Evolutionary conservation across 2,329 filamentous ascomycete genomes (phyloP), one percentile per base, ranked within the genome.

Genomic region (Drechslerella coelobrocha): DNA sequence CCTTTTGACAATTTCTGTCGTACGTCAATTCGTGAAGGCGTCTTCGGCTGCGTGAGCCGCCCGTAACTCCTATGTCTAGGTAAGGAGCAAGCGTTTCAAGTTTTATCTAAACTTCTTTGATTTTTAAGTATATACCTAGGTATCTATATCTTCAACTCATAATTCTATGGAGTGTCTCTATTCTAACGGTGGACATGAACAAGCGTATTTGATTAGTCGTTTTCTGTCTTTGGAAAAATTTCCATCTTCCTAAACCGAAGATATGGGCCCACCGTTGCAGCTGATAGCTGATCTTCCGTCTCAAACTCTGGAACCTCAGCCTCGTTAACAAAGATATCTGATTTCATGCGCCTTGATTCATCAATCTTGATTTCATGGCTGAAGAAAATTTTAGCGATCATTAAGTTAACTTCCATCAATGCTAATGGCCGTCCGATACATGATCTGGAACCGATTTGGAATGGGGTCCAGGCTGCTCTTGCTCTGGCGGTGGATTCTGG

Each of bases 391-490:
- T 86, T 79, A 26, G 87, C 87, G 60, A 90, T 77, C 1, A 86
- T 9, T 5, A 85, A 83, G 47, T 80, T 84, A 82, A 89, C 84
- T 80, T 90, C 88, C 43, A 84, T 82, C 75, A 89, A 89, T 1
- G 87, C 87, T 41, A 89, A 78, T 0, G 84, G 83, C 81, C 89
- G 90, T 0, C 88, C 89, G 60, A 91, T 89, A 76, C 89, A 91
- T 1, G 87, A 12, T 88, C 88, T 81, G 0, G 88, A 85, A 0
- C 89, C 89, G 68, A 89, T 81, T 48, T 84, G 87, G 75, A 91
- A 91, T 0, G 90, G 88, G 73, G 88, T 90, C 79, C 90, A 93
- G 0, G 89, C 89, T 37, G 82, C 83, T 59, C 88, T 84, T 1
- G 89, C 88, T 2, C 80, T 75, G 1, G 81, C 79, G 0, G 85